Evolutionary conservation across 2,329 filamentous ascomycete species (phyloP).

Genomic region (Diaporthe citri): DNA sequence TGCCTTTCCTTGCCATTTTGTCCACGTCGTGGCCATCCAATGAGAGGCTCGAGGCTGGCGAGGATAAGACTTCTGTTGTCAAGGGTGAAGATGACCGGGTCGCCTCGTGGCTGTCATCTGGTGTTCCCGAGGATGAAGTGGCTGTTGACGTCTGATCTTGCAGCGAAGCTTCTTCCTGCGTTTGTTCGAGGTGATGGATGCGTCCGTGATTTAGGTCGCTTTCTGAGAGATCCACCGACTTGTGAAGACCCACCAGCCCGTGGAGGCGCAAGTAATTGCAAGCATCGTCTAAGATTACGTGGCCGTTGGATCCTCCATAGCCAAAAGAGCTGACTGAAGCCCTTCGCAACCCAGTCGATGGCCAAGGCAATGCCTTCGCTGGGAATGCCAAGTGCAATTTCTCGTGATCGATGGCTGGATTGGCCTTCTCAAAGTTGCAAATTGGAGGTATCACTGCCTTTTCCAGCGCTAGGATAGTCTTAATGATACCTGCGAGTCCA

Average conservation of each 20-base stretch:
- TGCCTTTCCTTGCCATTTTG: not conserved
- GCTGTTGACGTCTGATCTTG: not conserved
- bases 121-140: not conserved
- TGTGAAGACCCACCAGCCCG: not conserved
- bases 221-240: not conserved
- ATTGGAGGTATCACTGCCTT: slow-evolving; percentile 63
- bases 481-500: slow-evolving; percentile 63
- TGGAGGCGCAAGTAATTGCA: slow-evolving; percentile 6
- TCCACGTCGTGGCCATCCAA: not conserved
- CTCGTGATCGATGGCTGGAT: slow-evolving; percentile 46
- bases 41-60: not conserved
- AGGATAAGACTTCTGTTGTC: not conserved
- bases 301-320: slow-evolving; percentile 27
- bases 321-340: slow-evolving; percentile 29
- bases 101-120: not conserved
- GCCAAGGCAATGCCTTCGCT: slow-evolving; percentile 9
- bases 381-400: not conserved
- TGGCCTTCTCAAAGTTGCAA: slow-evolving; percentile 61
- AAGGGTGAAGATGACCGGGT: not conserved
- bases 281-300: slow-evolving; percentile 11
- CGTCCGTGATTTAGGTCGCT: not conserved
- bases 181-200: not conserved
- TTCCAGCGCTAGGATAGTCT: slow-evolving; percentile 64
- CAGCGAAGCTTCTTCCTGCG: not conserved
- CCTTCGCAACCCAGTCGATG: slow-evolving; percentile 9